A percentile compares a stretch with the other conserved stretches of the same genome.
These are phyloP conservation scores for Apodospora peruviana DNA, from an alignment of 495 filamentous ascomycete species.

Conservation along the genomic window DNA sequence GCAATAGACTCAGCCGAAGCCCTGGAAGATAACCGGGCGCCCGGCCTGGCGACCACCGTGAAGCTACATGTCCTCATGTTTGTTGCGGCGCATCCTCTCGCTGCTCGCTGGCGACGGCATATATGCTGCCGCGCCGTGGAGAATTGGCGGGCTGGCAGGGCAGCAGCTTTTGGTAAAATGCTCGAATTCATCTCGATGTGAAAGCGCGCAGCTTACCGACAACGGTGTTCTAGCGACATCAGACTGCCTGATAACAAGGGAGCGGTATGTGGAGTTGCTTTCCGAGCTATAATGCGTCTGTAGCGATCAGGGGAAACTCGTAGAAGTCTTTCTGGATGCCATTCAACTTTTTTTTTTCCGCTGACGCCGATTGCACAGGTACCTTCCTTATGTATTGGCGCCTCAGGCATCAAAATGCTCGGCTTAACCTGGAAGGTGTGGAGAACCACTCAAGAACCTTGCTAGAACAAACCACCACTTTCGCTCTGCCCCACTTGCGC, in stretches of 20 bases:
- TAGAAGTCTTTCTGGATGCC: too few species aligned
- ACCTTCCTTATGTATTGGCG: background rate
- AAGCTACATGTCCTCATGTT: conserved; percentile 5
- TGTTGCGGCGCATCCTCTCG: conserved; percentile 22
- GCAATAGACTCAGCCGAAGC: background rate
- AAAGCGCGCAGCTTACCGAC: conserved; percentile 10
- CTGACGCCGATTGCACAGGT: background rate
- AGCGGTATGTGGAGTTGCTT: too few species aligned
- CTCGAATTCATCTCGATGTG: conserved; percentile 41
- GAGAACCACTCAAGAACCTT: background rate
- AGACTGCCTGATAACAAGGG: too few species aligned
- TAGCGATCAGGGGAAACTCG: too few species aligned
- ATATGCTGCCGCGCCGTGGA: conserved; percentile 39
- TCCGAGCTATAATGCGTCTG: too few species aligned
- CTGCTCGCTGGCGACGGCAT: conserved; percentile 39
- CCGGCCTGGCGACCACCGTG: conserved; percentile 11
- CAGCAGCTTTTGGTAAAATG: conserved; percentile 47
- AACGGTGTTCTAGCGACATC: conserved; percentile 9
- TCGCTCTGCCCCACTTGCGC: conserved; percentile 5
- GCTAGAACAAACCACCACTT: background rate
- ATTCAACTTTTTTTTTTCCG: conserved; percentile 23
- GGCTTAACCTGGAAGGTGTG: background rate
- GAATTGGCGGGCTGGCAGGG: conserved; percentile 42
- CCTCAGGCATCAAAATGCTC: conserved; percentile 17
- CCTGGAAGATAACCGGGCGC: conserved; percentile 1